Base-by-base conservation (phyloP, 2,329 filamentous ascomycete genomes). In the Colletotrichum echinochloae region DNA sequence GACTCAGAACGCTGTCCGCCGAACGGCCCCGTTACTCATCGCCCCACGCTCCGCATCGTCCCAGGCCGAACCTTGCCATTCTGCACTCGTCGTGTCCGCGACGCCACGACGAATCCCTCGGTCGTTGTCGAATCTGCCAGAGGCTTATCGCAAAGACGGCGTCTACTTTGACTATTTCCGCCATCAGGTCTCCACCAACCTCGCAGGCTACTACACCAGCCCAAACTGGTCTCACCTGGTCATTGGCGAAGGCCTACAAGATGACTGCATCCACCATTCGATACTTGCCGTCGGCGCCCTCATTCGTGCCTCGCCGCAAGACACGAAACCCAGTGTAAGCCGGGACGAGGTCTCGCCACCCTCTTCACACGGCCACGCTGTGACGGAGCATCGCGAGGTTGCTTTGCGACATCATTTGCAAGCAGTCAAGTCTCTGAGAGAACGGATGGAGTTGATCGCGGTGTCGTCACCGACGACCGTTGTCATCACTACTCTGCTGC, bases 401-500 rank as follows among this genome's bases (percentile, higher is more conserved):
- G 66, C 54, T 30, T 16, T 70, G 39, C 66, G 61, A 16, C 66
- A 70, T 39, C 66, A 65, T 16, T 18, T 59, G 9, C 57, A 65
- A 4, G 66, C 66, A 20, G 51, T 70, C 2, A 60, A 57, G 30
- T 44, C 52, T 23, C 65, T 73, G 23, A 51, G 70, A 18, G 46
- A 63, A 44, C 60, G 49, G 23, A 70, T 46, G 26, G 61, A 56
- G 37, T 9, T 33, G 23, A 62, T 49, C 18, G 23, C 54, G 5
- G 51, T 26, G 2, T 55, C 48, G n/a, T 73, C 72, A 11, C 72
- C 72, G 2, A 54, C 63, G n/a, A 63, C 51, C 0, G 23, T 70
- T 23, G 41, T 71, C 7, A 55, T 72, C 60, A 73, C 67, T 44
- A 64, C 70, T 8, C 55, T 72, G 11, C 39, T 73, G 3, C 65